A percentile compares a stretch with the other conserved stretches of the same genome.
phyloP scores from a whole-genome alignment of 1,284 basidiomycete species.

The Trichosporon sp. region DNA sequence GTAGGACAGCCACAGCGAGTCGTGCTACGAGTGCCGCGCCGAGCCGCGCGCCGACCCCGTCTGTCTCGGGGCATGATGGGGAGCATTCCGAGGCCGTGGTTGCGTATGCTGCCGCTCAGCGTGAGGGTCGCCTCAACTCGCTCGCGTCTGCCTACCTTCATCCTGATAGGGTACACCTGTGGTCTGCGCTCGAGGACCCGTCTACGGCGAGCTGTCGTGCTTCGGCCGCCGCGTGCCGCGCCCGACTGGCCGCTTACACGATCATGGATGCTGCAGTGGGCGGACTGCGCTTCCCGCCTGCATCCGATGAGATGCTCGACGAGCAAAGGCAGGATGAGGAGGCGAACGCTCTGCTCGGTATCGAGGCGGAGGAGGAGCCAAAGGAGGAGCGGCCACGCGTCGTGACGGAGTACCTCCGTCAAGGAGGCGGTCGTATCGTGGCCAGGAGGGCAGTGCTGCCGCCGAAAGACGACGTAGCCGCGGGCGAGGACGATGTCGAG shows the following conservation, averaged over 20 bases:
- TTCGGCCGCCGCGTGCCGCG: conserved; percentile 29
- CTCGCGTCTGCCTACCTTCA: conserved; percentile 45
- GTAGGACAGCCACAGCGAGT: conserved; percentile 26
- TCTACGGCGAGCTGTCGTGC: conserved; percentile 36
- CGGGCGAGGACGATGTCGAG: not conserved
- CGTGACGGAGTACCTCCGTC: conserved; percentile 71
- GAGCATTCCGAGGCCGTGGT: conserved; percentile 20
- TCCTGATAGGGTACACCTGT: conserved; percentile 46
- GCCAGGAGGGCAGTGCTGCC: conserved; percentile 52
- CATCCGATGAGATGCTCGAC: conserved; percentile 48
- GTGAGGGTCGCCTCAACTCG: conserved; percentile 36
- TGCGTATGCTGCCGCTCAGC: conserved; percentile 41
- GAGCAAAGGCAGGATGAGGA: conserved; percentile 33
- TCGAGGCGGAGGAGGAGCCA: conserved; percentile 22
- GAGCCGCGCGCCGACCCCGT: conserved; percentile 22
- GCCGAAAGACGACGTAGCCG: not conserved
- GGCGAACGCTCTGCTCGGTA: conserved; percentile 32
- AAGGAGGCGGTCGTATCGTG: conserved; percentile 67
- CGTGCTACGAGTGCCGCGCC: conserved; percentile 19
- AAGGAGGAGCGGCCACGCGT: conserved; percentile 22
- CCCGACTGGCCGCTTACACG: conserved; percentile 43
- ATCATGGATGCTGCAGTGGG: conserved; percentile 53
- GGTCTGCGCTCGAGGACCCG: conserved; percentile 46
- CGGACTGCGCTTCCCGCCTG: conserved; percentile 37
- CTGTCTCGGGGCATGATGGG: not conserved